Percentiles rank a stretch among this genome's conserved stretches.
phyloP scores from a whole-genome alignment of 1,139 yeast genomes.

The Debaryomycetaceae sp. region DNA sequence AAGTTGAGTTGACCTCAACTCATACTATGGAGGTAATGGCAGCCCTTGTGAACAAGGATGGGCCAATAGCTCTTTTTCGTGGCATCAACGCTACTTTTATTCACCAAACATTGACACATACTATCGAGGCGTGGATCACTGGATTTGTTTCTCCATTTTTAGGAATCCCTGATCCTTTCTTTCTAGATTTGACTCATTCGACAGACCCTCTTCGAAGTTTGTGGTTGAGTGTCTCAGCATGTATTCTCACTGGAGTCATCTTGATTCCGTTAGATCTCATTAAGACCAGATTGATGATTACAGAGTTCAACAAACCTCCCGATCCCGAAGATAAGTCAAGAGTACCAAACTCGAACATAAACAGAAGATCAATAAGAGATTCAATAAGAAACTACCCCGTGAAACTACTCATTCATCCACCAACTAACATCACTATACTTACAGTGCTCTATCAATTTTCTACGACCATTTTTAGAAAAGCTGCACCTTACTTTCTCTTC shows the following conservation, averaged over 20 bases:
- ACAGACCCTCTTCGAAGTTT: constrained; percentile 72
- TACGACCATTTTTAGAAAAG: constrained; percentile 58
- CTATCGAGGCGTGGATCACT: constrained; percentile 88
- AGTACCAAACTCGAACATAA: neutral
- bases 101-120: constrained; percentile 68
- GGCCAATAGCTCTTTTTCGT: constrained; percentile 80
- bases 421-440: constrained; percentile 45
- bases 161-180: constrained; percentile 88
- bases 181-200: constrained; percentile 78
- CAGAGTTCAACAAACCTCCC: constrained; percentile 37
- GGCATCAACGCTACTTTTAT: constrained; percentile 86
- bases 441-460: constrained; percentile 63
- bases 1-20: constrained; percentile 58
- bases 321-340: neutral
- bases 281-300: constrained; percentile 70
- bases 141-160: constrained; percentile 80
- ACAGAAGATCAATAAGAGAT: constrained; percentile 38
- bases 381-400: constrained; percentile 35
- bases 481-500: constrained; percentile 72
- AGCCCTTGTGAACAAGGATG: constrained; percentile 70
- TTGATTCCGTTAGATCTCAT: constrained; percentile 82
- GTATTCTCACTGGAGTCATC: constrained; percentile 70
- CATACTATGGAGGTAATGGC: constrained; percentile 71
- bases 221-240: constrained; percentile 64
- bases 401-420: constrained; percentile 51